phyloP scores from a whole-genome alignment of 2,329 filamentous ascomycete species.

The Ceratocystis variospora region DNA sequence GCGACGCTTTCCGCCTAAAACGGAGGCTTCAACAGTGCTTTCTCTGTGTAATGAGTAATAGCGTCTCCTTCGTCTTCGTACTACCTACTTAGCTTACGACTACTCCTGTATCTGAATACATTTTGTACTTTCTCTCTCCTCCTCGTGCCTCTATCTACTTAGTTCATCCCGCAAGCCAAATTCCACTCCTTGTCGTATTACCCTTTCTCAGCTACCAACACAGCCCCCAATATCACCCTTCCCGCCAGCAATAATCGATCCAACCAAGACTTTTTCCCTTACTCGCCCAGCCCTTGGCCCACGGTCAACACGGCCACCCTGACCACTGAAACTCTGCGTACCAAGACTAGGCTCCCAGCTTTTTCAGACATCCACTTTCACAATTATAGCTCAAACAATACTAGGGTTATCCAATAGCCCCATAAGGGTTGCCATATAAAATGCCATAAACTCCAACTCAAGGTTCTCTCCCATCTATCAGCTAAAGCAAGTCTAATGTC shows the following conservation, averaged over 20 bases:
- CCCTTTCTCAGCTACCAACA: background rate
- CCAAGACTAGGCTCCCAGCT: background rate
- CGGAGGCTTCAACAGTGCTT: too few species aligned
- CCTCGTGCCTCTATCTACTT: background rate
- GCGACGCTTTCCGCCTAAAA: too few species aligned
- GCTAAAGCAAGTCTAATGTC: background rate
- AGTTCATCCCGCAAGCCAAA: background rate
- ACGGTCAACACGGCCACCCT: too few species aligned
- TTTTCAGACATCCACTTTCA: background rate
- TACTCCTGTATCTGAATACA: background rate
- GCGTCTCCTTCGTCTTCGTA: background rate
- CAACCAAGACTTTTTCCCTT: background rate
- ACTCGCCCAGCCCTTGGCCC: background rate
- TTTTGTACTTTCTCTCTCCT: background rate
- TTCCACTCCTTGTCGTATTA: background rate
- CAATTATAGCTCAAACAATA: background rate
- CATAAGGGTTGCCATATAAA: background rate
- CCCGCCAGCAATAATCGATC: background rate
- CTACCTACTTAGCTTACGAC: background rate
- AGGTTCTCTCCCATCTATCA: constrained; percentile 1
- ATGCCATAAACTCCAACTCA: background rate
- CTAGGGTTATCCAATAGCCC: background rate
- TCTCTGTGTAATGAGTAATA: too few species aligned
- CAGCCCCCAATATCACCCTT: background rate
- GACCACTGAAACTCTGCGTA: too few species aligned